Evolutionary conservation across 2,329 filamentous ascomycete genomes (phyloP).

Genomic region (Remersonia thermophila): DNA sequence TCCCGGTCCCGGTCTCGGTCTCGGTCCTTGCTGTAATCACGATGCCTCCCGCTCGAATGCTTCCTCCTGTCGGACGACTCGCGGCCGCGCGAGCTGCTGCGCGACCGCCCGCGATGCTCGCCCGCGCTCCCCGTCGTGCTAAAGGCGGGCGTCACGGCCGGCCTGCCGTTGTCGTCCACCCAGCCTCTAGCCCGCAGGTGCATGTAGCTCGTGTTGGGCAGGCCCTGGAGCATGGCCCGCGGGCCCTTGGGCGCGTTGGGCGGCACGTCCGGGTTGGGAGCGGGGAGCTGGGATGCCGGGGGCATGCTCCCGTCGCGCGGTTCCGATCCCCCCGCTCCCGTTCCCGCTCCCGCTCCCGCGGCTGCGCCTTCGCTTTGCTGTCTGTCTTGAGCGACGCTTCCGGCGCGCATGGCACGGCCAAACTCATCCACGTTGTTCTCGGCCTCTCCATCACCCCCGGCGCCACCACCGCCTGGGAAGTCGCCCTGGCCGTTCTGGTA

Average conservation of each 20-base stretch:
- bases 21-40: slow-evolving; percentile 15
- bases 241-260: slow-evolving; percentile 80
- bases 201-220: slow-evolving; percentile 68
- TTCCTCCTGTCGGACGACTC: not conserved
- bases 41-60: slow-evolving; percentile 12
- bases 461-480: slow-evolving; percentile 11
- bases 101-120: slow-evolving; percentile 25
- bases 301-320: slow-evolving; percentile 5
- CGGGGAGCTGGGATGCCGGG: slow-evolving; percentile 5
- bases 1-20: slow-evolving; percentile 3
- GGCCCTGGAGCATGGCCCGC: slow-evolving; percentile 83
- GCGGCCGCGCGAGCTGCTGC: slow-evolving; percentile 32
- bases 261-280: slow-evolving; percentile 31
- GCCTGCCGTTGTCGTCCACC: slow-evolving; percentile 26
- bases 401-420: slow-evolving; percentile 18
- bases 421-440: slow-evolving; percentile 20
- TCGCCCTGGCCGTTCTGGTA: slow-evolving; percentile 13
- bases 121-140: slow-evolving; percentile 20
- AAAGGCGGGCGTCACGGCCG: slow-evolving; percentile 18
- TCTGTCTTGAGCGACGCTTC: slow-evolving; percentile 7
- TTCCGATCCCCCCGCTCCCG: slow-evolving; percentile 1
- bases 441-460: slow-evolving; percentile 14
- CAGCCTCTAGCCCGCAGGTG: slow-evolving; percentile 43
- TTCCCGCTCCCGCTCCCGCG: slow-evolving; percentile 4
- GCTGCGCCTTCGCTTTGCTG: slow-evolving; percentile 15